Evolutionary conservation across 495 filamentous ascomycete species (phyloP).

Genomic region (Lophium mytilinum): DNA sequence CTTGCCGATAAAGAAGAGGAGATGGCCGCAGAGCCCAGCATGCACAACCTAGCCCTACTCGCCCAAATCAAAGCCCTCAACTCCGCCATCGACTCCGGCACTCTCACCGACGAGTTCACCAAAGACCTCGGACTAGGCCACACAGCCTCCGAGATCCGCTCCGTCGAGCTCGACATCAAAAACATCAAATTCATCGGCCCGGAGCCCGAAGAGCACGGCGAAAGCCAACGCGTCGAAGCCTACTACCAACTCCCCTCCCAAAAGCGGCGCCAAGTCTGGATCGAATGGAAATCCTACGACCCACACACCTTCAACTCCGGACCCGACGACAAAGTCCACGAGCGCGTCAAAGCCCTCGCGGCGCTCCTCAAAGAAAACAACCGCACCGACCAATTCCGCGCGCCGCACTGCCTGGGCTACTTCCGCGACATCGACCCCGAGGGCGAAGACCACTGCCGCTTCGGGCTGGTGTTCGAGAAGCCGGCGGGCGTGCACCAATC

Average conservation of each 20-base stretch:
- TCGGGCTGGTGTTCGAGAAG: constrained; percentile 34
- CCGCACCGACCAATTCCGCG: constrained; percentile 28
- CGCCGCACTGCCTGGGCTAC: constrained; percentile 33
- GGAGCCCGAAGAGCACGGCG: constrained; percentile 13
- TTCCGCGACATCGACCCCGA: constrained; percentile 25
- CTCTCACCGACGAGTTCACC: constrained; percentile 22
- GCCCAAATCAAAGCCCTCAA: constrained; percentile 27
- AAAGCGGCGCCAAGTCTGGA: constrained; percentile 21
- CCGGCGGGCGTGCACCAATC: constrained; percentile 13
- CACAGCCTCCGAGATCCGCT: constrained; percentile 16
- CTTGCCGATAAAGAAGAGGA: constrained; percentile 16
- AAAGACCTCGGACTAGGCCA: constrained; percentile 7
- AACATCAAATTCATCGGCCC: constrained; percentile 15
- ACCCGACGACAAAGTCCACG: constrained; percentile 17
- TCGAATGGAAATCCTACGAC: constrained; percentile 28
- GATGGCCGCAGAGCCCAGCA: not conserved
- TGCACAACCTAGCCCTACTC: constrained; percentile 19
- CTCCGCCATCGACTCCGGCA: constrained; percentile 15
- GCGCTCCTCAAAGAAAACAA: constrained; percentile 25
- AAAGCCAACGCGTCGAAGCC: constrained; percentile 21
- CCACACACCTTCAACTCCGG: constrained; percentile 11
- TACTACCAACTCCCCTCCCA: constrained; percentile 12
- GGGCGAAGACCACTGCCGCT: constrained; percentile 27
- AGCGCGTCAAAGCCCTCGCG: constrained; percentile 23
- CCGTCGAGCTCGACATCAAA: constrained; percentile 13